Base-by-base conservation (phyloP, 2,329 filamentous ascomycete species). In the Sphaerulina populicola region DNA sequence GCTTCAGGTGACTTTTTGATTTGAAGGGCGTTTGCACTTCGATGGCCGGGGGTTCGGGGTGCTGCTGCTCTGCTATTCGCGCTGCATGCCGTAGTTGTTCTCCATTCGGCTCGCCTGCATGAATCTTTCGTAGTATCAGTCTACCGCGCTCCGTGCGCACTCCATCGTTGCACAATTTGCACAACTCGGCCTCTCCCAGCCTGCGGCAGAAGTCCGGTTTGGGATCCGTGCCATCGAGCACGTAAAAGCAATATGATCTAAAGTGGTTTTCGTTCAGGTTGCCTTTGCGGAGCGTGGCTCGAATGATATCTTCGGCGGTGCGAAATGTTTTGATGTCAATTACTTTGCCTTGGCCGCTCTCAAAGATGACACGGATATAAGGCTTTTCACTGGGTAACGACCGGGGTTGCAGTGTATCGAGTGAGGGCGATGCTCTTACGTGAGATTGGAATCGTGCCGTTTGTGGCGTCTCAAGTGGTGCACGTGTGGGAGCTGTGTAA, bases 171-270 rank as follows among this genome's bases (percentile, higher is more conserved):
- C 94, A 94, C 49, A 97, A 87, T 54, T 88, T 83, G 77, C 93
- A 86, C 9, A 98, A 74, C 67, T 98, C 93, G 4, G 82, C 83
- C 63, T 98, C 93, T 31, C 84, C 83, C 36, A 97, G 76, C 44
- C 87, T 82, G 54, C 89, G 83, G 67, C 88, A 94, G 64, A 89
- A 82, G 44, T 78, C 79, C 29, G 88, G 85, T 60, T 93, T 85
- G 1, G 90, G 83, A 43, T 96, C 88, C 36, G 88, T 74, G 45
- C 90, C 91, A 59, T 88, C 84, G 52, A 97, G 76, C 1, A 95
- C 85, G 75, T 93, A 97, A 72, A 98, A 97, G 73, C 90, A 96
- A 71, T 95, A 97, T 64, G 94, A 95, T 62, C 89, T 82, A 66
- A 93, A 86, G 63, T 96, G 89, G 56, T 91, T 87, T 65, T 95